phyloP scores from a whole-genome alignment of 257 asterid species.

The Jacaranda mimosifolia region DNA sequence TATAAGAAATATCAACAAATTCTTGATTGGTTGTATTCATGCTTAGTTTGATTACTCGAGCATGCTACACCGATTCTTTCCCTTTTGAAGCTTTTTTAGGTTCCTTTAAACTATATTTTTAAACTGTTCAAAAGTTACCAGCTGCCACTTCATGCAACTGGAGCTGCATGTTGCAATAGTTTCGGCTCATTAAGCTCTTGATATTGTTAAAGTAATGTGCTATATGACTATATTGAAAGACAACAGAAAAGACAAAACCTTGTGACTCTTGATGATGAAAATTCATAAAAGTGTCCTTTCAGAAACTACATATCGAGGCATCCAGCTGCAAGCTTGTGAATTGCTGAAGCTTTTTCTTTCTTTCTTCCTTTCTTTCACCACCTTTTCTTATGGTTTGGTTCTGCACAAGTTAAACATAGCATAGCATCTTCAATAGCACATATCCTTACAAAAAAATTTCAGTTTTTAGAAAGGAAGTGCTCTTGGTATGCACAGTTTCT shows the following conservation, averaged over 20 bases:
- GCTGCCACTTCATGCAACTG: background rate
- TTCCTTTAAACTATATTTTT: background rate
- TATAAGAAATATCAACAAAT: too few species aligned
- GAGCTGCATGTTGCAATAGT: background rate
- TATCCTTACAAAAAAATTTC: too few species aligned
- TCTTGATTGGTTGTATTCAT: too few species aligned
- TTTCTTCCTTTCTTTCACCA: too few species aligned
- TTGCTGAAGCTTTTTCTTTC: too few species aligned
- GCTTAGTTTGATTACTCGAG: too few species aligned
- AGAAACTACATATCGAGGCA: background rate
- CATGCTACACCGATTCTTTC: too few species aligned
- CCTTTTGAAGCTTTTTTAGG: too few species aligned
- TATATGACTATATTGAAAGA: background rate
- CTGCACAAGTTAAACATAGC: too few species aligned
- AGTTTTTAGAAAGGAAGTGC: too few species aligned
- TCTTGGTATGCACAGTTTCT: background rate
- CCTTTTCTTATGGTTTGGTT: too few species aligned
- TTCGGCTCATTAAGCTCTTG: background rate
- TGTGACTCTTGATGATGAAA: conserved; percentile 1
- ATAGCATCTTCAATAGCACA: too few species aligned
- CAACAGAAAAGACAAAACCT: background rate
- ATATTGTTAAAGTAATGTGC: background rate
- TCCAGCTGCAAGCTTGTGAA: background rate
- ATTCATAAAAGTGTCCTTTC: background rate
- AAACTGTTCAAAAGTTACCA: background rate